Conservation (phyloP, 2,329 filamentous ascomycete genomes). For the Didymellaceae sp. region DNA sequence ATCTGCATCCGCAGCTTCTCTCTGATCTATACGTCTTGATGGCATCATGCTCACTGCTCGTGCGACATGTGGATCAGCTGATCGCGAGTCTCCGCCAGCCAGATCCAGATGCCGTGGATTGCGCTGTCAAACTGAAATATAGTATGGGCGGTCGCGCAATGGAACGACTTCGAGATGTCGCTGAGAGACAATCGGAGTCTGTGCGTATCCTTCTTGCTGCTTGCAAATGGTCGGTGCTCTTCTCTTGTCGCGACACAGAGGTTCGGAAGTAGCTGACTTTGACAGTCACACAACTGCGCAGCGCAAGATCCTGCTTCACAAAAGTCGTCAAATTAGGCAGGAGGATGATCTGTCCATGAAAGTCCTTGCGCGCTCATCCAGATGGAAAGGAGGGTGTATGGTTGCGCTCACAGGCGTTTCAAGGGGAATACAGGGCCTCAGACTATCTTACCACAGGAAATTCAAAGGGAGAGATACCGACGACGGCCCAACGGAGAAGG, state of each 20-base stretch:
- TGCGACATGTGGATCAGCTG: conserved; percentile 38
- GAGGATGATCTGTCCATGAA: conserved; percentile 40
- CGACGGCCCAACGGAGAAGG: conserved; percentile 36
- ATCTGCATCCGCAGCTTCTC: conserved; percentile 46
- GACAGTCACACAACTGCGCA: conserved; percentile 43
- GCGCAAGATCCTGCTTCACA: conserved; percentile 46
- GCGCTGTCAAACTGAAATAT: conserved; percentile 43
- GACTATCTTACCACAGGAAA: conserved; percentile 38
- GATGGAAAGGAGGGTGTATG: conserved; percentile 39
- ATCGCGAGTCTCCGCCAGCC: conserved; percentile 36
- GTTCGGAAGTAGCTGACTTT: conserved; percentile 26
- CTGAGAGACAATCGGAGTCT: conserved; percentile 44
- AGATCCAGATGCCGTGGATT: conserved; percentile 41
- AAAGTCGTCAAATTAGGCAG: conserved; percentile 44
- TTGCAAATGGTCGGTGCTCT: conserved; percentile 36
- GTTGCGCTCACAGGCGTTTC: conserved; percentile 39
- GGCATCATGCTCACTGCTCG: conserved; percentile 39
- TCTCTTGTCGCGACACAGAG: neutral
- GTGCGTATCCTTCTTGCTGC: conserved; percentile 41
- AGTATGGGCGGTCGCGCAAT: conserved; percentile 40
- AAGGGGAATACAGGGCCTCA: conserved; percentile 42
- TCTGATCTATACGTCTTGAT: conserved; percentile 43
- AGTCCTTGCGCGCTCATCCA: conserved; percentile 38
- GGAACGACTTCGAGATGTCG: conserved; percentile 40
- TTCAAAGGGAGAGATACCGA: conserved; percentile 27